Conservation (phyloP, 371 early-diverging fungal species). For the Lichtheimia ornata region DNA sequence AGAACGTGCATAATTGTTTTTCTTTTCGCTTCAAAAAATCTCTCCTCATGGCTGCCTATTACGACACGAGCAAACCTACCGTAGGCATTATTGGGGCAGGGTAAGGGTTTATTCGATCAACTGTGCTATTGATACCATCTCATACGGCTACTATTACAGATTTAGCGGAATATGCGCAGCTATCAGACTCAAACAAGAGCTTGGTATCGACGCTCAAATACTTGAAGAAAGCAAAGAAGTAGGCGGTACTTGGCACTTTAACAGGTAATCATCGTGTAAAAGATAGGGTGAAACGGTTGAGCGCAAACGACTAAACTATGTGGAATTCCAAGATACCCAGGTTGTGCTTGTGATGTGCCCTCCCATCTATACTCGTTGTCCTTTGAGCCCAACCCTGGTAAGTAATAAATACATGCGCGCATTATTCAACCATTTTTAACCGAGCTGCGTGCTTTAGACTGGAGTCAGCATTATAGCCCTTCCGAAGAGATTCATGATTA, state of each 20-base stretch:
- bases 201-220: constrained; percentile 46
- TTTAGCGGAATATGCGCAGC: constrained; percentile 62
- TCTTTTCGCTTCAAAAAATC: too few species aligned
- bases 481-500: constrained; percentile 58
- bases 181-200: constrained; percentile 50
- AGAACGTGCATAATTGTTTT: too few species aligned
- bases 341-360: constrained; percentile 9
- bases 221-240: constrained; percentile 57
- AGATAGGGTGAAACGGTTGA: neutral
- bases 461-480: constrained; percentile 43
- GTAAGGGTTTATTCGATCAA: constrained; percentile 2
- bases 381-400: constrained; percentile 48
- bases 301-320: neutral
- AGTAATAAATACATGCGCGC: neutral
- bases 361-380: constrained; percentile 58
- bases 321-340: constrained; percentile 2
- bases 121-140: neutral
- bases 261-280: constrained; percentile 32
- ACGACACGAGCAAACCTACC: neutral
- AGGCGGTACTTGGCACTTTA: constrained; percentile 65
- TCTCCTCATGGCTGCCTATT: too few species aligned
- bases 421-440: constrained; percentile 3
- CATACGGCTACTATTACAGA: constrained; percentile 20
- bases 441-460: constrained; percentile 39
- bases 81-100: constrained; percentile 25